Evolutionary conservation across 2,329 filamentous ascomycete species (phyloP).

Genomic region (Aspergillus fischeri): DNA sequence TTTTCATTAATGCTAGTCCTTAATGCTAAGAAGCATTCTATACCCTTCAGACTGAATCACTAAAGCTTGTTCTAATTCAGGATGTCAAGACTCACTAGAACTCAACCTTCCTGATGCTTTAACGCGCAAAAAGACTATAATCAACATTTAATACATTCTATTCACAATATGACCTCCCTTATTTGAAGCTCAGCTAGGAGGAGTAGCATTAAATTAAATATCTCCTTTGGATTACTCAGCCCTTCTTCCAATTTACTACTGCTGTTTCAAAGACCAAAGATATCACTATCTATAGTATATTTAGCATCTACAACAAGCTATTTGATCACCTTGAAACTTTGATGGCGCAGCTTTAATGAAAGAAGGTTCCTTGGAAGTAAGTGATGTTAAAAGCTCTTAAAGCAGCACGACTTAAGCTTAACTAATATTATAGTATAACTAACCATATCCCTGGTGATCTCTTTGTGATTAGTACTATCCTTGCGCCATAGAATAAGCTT

Average conservation of each 20-base stretch:
- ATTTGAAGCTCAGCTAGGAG: conserved; percentile 5
- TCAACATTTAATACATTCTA: too few species aligned
- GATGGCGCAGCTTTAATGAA: conserved; percentile 6
- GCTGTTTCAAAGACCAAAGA: conserved; percentile 12
- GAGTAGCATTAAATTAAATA: conserved; percentile 11
- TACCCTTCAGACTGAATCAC: too few species aligned
- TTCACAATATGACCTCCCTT: too few species aligned
- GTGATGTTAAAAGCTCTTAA: conserved; percentile 6
- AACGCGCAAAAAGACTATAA: too few species aligned
- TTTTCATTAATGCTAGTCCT: too few species aligned
- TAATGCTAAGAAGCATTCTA: too few species aligned
- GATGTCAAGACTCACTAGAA: too few species aligned
- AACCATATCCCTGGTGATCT: conserved; percentile 7
- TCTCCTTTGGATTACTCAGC: conserved; percentile 13
- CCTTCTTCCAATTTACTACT: conserved; percentile 13
- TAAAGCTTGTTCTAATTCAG: too few species aligned
- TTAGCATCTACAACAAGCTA: conserved; percentile 17
- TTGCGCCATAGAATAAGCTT: conserved; percentile 10
- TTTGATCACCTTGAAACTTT: conserved; percentile 12
- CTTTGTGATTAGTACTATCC: too few species aligned
- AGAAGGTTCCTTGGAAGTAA: conserved; percentile 11
- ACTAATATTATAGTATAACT: conserved; percentile 10
- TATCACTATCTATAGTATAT: conserved; percentile 12
- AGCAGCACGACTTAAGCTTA: conserved; percentile 12
- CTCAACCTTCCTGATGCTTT: too few species aligned